phyloP scores from a whole-genome alignment of 2,329 filamentous ascomycete species.

The Aureobasidium uvarum region DNA sequence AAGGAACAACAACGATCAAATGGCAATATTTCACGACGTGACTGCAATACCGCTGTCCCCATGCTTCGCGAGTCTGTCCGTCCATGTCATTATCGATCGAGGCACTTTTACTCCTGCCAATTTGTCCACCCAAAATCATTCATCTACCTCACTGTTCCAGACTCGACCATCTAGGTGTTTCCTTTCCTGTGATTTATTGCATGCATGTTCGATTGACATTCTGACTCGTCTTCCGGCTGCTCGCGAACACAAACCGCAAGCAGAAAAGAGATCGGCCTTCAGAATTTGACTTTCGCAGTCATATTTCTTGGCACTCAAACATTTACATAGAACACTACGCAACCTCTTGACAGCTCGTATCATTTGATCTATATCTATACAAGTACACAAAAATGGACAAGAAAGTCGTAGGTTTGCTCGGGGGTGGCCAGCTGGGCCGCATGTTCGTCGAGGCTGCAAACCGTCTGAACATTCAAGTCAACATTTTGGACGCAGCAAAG shows the following conservation, averaged over 20 bases:
- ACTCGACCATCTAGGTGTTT: background rate
- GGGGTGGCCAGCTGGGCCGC: constrained; percentile 67
- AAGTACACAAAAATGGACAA: constrained; percentile 31
- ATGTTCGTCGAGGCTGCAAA: constrained; percentile 93
- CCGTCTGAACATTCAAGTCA: constrained; percentile 72
- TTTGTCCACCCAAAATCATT: constrained; percentile 5
- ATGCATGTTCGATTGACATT: constrained; percentile 1
- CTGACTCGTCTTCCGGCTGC: constrained; percentile 6
- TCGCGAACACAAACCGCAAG: constrained; percentile 22
- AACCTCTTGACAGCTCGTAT: background rate
- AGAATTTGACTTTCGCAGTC: constrained; percentile 20
- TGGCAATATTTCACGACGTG: constrained; percentile 26
- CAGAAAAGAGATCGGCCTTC: constrained; percentile 15
- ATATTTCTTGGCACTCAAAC: constrained; percentile 19
- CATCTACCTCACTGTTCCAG: background rate
- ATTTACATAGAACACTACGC: constrained; percentile 7
- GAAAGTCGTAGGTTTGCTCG: constrained; percentile 42
- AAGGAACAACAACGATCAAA: constrained; percentile 27
- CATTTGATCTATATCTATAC: constrained; percentile 14
- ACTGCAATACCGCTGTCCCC: constrained; percentile 19
- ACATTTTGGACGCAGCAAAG: constrained; percentile 72
- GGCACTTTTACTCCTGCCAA: constrained; percentile 12
- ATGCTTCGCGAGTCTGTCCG: constrained; percentile 15
- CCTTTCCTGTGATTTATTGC: background rate
- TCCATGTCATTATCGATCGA: constrained; percentile 9